These are phyloP conservation scores for Zelopaecilomyces penicillatus DNA, from an alignment of 2,329 filamentous ascomycete species.

Conservation along the genomic window DNA sequence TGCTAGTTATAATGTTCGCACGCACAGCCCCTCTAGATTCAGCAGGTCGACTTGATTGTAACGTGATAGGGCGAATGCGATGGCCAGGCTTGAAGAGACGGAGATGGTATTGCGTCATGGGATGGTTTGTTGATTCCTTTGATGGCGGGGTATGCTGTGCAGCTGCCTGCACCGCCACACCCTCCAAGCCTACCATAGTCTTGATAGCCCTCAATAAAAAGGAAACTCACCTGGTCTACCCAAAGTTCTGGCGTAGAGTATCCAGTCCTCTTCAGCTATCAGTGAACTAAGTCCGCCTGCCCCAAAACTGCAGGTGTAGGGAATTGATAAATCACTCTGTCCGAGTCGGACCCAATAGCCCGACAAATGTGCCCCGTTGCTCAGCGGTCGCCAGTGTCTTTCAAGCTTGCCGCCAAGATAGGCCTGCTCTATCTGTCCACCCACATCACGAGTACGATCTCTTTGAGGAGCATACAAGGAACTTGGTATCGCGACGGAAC, in stretches of 20 bases:
- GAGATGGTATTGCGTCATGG: too few relatives aligned
- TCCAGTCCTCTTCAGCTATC: conserved; percentile 5
- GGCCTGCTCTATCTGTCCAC: conserved; percentile 11
- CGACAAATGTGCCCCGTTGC: conserved; percentile 3
- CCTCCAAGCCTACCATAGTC: too few relatives aligned
- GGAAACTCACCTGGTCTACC: too few relatives aligned
- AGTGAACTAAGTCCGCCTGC: neutral
- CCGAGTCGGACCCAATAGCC: conserved; percentile 22
- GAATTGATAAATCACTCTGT: conserved; percentile 10
- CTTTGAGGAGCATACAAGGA: conserved; percentile 13
- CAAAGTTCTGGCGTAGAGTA: conserved; percentile 5
- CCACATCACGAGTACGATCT: conserved; percentile 7
- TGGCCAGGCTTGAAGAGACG: too few relatives aligned
- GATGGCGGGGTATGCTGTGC: too few relatives aligned
- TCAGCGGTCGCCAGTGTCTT: conserved; percentile 15
- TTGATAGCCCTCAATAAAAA: too few relatives aligned
- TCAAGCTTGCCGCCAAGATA: conserved; percentile 10
- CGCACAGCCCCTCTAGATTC: too few relatives aligned
- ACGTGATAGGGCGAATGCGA: too few relatives aligned
- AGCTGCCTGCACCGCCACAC: too few relatives aligned
- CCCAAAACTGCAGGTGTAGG: conserved; percentile 2
- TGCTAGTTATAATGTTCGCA: too few relatives aligned
- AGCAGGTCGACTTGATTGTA: too few relatives aligned
- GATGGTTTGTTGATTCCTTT: too few relatives aligned
- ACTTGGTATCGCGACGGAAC: conserved; percentile 16